Percentiles rank a stretch among this genome's conserved stretches.
phyloP scores from a whole-genome alignment of 1,284 basidiomycete species.

The Trametes pubescens region DNA sequence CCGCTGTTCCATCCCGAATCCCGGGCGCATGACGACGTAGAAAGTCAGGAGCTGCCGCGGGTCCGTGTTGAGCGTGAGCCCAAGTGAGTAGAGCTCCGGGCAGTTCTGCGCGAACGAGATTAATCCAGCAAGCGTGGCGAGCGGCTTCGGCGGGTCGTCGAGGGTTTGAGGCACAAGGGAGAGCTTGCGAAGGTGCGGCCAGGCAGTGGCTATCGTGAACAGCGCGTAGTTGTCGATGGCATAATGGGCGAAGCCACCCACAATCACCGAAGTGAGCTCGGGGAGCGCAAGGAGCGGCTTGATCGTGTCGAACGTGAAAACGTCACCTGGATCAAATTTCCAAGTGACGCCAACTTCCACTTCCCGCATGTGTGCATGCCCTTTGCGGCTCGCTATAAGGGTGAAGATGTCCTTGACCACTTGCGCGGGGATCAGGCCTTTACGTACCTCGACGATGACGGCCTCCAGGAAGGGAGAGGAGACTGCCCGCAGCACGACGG shows the following conservation, averaged over 20 bases:
- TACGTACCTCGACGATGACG: background rate
- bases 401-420: background rate
- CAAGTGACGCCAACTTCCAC: background rate
- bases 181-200: constrained; percentile 8
- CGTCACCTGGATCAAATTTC: background rate
- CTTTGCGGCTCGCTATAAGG: background rate
- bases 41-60: background rate
- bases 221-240: constrained; percentile 6
- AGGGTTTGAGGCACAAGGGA: background rate
- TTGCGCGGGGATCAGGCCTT: background rate
- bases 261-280: background rate
- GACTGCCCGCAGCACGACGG: background rate
- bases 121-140: constrained; percentile 7
- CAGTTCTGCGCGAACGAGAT: constrained; percentile 10
- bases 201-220: background rate
- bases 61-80: constrained; percentile 7
- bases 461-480: background rate
- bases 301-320: background rate
- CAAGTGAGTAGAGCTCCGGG: constrained; percentile 4
- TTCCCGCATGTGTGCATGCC: background rate
- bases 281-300: background rate
- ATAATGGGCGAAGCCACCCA: background rate
- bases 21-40: background rate
- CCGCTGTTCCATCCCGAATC: background rate
- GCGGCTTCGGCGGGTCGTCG: background rate